Percentiles rank a stretch among this genome's conserved stretches.
These are phyloP conservation scores for Fusarium poae DNA, from an alignment of 2,329 filamentous ascomycete genomes.

Conservation along the genomic window DNA sequence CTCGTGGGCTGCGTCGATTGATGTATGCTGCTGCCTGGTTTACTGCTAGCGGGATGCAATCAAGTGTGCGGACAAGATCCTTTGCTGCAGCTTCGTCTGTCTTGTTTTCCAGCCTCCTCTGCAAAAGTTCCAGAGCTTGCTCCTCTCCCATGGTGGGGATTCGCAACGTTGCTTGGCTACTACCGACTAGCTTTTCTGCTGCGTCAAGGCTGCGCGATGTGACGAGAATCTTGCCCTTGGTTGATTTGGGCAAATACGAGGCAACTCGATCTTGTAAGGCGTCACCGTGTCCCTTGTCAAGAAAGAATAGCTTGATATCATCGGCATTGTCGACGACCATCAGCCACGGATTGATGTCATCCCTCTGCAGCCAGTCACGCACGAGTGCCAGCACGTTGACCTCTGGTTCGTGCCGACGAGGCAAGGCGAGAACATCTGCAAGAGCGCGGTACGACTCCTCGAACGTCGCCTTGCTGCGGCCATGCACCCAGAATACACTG, in stretches of 20 bases:
- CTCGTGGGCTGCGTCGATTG: constrained; percentile 30
- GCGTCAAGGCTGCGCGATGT: constrained; percentile 32
- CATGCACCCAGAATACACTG: constrained; percentile 57
- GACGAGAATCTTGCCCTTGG: constrained; percentile 34
- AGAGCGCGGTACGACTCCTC: constrained; percentile 54
- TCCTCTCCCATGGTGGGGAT: constrained; percentile 27
- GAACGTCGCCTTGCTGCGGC: constrained; percentile 51
- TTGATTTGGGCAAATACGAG: constrained; percentile 30
- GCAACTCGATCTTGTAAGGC: constrained; percentile 2
- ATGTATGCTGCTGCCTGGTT: constrained; percentile 50
- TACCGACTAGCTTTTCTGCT: constrained; percentile 22
- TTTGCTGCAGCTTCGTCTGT: background rate
- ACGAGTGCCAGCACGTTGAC: constrained; percentile 52
- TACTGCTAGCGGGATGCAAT: constrained; percentile 51
- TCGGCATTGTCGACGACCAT: constrained; percentile 44
- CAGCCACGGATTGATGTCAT: constrained; percentile 41
- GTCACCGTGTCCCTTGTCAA: background rate
- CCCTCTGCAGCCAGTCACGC: constrained; percentile 47
- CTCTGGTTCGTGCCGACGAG: constrained; percentile 48
- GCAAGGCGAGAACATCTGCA: constrained; percentile 50
- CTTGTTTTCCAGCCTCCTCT: constrained; percentile 13
- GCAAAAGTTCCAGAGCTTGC: constrained; percentile 31
- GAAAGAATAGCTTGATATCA: constrained; percentile 14
- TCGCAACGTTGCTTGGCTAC: background rate
- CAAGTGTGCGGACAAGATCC: constrained; percentile 40